These are phyloP conservation scores for Mycena amicta DNA, from an alignment of 768 basidiomycete species.

Conservation along the genomic window DNA sequence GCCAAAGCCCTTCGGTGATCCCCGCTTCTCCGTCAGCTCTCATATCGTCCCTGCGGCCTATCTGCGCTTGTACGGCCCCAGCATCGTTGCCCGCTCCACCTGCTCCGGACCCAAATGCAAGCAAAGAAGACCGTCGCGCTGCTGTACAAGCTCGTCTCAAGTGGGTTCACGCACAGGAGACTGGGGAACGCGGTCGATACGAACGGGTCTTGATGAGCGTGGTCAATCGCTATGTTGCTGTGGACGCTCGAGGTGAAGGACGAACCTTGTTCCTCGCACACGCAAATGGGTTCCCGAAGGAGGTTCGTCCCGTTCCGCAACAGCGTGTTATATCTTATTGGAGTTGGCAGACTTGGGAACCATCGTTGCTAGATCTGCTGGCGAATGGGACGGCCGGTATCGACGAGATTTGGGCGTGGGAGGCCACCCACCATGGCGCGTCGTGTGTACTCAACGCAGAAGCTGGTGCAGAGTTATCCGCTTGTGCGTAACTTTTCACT, in stretches of 20 bases:
- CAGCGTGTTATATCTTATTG: not conserved
- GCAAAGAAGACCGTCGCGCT: constrained; percentile 12
- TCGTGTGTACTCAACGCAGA: constrained; percentile 68
- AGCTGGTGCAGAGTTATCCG: constrained; percentile 47
- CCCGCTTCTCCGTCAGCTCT: constrained; percentile 11
- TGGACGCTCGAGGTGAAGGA: constrained; percentile 24
- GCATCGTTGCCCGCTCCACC: constrained; percentile 8
- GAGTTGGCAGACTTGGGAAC: constrained; percentile 73
- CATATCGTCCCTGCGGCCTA: constrained; percentile 17
- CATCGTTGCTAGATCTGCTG: constrained; percentile 58
- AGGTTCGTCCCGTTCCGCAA: constrained; percentile 47
- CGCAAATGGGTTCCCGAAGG: constrained; percentile 88
- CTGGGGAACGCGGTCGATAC: constrained; percentile 37
- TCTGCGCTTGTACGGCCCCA: constrained; percentile 9
- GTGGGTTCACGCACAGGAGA: constrained; percentile 23
- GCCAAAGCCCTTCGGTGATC: constrained; percentile 11
- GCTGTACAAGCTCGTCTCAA: not conserved
- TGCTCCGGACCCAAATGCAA: not conserved
- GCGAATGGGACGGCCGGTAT: constrained; percentile 38
- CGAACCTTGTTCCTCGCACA: constrained; percentile 75
- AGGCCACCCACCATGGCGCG: constrained; percentile 85
- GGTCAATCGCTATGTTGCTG: constrained; percentile 67
- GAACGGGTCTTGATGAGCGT: constrained; percentile 64
- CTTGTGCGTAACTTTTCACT: constrained; percentile 74
- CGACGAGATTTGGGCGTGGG: constrained; percentile 83